Evolutionary conservation across 257 asterid species (phyloP).

Genomic region (Verbascum thapsus): DNA sequence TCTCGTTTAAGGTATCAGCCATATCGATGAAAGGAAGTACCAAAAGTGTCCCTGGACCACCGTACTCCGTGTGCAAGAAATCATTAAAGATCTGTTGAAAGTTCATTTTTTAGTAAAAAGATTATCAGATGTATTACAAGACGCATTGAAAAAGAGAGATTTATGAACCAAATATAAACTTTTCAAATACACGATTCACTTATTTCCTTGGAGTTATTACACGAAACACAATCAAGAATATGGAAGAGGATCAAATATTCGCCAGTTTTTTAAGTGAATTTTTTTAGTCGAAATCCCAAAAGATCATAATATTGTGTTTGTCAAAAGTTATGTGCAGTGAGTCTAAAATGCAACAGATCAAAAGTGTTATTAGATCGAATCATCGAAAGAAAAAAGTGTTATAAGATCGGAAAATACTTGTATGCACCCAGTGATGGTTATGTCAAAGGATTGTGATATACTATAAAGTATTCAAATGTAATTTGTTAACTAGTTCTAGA

Average conservation of each 20-base stretch:
- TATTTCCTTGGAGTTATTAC: no score
- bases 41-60: constrained; percentile 91
- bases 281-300: no score
- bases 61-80: constrained; percentile 81
- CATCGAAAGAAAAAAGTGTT: no score
- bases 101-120: background rate
- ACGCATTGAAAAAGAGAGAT: background rate
- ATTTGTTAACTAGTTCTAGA: no score
- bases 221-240: background rate
- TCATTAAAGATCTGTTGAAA: constrained; percentile 61
- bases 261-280: background rate
- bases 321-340: background rate
- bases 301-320: background rate
- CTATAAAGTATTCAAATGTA: no score
- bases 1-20: constrained; percentile 82
- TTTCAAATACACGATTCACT: background rate
- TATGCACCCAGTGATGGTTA: no score
- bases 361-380: background rate
- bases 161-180: background rate
- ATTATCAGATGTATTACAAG: constrained; percentile 7
- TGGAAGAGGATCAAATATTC: background rate
- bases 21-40: constrained; percentile 81
- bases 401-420: no score
- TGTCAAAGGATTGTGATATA: no score
- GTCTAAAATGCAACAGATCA: background rate